Conservation (phyloP, 2,329 filamentous ascomycete genomes). For the Aspergillus phoenicis region DNA sequence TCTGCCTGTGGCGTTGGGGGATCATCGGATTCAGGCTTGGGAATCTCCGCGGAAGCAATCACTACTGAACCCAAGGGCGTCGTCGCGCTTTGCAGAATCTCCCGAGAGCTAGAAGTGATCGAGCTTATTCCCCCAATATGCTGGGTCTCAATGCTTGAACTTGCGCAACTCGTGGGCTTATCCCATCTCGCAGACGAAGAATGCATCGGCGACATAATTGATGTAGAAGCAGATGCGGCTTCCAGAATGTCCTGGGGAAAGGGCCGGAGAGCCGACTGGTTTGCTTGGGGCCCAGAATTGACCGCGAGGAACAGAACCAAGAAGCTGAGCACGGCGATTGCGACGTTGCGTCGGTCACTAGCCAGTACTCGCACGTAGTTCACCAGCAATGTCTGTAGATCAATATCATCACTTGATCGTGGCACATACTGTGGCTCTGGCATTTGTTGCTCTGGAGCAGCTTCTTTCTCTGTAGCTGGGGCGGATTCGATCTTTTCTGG, state of each 20-base stretch:
- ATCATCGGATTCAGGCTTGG: not conserved
- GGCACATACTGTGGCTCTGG: constrained; percentile 1
- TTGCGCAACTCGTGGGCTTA: not conserved
- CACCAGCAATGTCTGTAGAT: constrained; percentile 53
- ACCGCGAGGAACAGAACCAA: constrained; percentile 47
- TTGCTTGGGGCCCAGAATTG: constrained; percentile 7
- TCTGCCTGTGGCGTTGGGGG: not conserved
- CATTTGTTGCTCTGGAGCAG: constrained; percentile 10
- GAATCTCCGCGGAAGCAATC: not conserved
- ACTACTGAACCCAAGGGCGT: not conserved
- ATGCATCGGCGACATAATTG: constrained; percentile 11
- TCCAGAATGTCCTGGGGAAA: constrained; percentile 21
- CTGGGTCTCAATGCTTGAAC: not conserved
- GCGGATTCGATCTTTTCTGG: not conserved
- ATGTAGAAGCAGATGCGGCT: not conserved
- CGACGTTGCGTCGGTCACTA: constrained; percentile 57
- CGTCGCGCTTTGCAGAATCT: not conserved
- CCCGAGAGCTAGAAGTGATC: not conserved
- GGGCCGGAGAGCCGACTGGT: constrained; percentile 15
- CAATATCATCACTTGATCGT: constrained; percentile 46
- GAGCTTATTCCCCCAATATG: not conserved
- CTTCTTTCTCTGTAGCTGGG: not conserved
- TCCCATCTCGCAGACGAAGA: constrained; percentile 1
- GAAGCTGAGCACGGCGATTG: constrained; percentile 50
- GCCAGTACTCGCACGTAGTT: constrained; percentile 58